Evolutionary conservation across 2,329 filamentous ascomycete genomes (phyloP).

Genomic region (Nothopassalora personata): DNA sequence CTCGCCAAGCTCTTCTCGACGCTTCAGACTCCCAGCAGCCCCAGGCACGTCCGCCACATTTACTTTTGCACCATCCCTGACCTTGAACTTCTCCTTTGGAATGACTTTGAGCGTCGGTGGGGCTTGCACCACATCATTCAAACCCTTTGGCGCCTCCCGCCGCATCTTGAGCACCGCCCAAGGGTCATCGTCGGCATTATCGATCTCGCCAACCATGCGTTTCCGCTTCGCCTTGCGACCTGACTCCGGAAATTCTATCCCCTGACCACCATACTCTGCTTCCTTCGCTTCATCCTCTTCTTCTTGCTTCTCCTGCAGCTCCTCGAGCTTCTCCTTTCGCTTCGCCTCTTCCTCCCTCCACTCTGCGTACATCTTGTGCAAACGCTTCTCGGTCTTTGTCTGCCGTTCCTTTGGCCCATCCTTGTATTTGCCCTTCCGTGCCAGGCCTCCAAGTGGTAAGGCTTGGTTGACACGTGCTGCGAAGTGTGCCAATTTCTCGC

Average conservation of each 20-base stretch:
- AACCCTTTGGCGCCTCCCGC: slow-evolving; percentile 49
- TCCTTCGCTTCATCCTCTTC: slow-evolving; percentile 58
- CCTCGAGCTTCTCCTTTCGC: slow-evolving; percentile 69
- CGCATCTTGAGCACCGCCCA: slow-evolving; percentile 70
- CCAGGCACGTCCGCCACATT: slow-evolving; percentile 65
- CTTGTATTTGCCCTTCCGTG: slow-evolving; percentile 56
- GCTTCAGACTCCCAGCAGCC: slow-evolving; percentile 63
- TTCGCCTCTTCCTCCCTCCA: slow-evolving; percentile 74
- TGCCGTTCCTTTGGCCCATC: slow-evolving; percentile 61
- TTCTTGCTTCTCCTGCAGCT: slow-evolving; percentile 62
- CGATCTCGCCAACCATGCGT: slow-evolving; percentile 42
- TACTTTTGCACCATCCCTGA: slow-evolving; percentile 59
- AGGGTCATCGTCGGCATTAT: slow-evolving; percentile 60
- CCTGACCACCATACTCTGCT: slow-evolving; percentile 59
- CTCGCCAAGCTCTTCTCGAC: slow-evolving; percentile 66
- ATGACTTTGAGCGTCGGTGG: slow-evolving; percentile 67
- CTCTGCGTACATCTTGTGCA: slow-evolving; percentile 55
- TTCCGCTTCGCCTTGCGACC: slow-evolving; percentile 45
- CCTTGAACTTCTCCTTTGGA: slow-evolving; percentile 59
- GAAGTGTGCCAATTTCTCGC: slow-evolving; percentile 79
- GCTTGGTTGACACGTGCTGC: slow-evolving; percentile 76
- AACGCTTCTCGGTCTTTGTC: slow-evolving; percentile 78
- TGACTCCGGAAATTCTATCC: slow-evolving; percentile 54
- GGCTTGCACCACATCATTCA: slow-evolving; percentile 62
- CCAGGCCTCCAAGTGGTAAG: slow-evolving; percentile 67